Percentiles rank a stretch among this genome's conserved stretches.
Evolutionary conservation across 2,329 filamentous ascomycete genomes (phyloP).

Genomic region (Diaporthe batatas): DNA sequence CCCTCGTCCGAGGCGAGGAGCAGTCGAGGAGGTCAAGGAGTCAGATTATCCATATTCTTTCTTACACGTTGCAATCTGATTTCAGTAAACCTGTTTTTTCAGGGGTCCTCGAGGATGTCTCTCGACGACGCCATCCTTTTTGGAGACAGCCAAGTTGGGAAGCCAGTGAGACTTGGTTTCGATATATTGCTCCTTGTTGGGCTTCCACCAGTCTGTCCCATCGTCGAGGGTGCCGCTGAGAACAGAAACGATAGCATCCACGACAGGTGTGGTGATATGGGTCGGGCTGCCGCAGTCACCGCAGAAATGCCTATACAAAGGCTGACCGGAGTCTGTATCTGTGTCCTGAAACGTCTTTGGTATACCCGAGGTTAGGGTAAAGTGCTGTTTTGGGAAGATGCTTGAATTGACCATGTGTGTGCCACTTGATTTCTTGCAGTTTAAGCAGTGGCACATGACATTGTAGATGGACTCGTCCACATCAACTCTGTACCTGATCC

Average conservation of each 20-base stretch:
- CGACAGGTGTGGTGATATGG: slow-evolving; percentile 31
- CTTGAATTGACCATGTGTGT: slow-evolving; percentile 37
- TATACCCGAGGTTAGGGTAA: slow-evolving; percentile 15
- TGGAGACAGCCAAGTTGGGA: slow-evolving; percentile 16
- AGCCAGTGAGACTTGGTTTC: slow-evolving; percentile 40
- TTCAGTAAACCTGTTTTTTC: slow-evolving; percentile 16
- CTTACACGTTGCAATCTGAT: slow-evolving; percentile 1
- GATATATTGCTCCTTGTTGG: slow-evolving; percentile 36
- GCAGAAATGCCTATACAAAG: slow-evolving; percentile 23
- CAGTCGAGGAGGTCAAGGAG: neutral
- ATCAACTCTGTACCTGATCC: slow-evolving; percentile 31
- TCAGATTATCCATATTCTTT: neutral
- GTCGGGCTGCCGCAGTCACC: slow-evolving; percentile 34
- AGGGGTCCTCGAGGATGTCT: slow-evolving; percentile 24
- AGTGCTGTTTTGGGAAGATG: slow-evolving; percentile 30
- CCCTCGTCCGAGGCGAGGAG: neutral
- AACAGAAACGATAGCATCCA: slow-evolving; percentile 17
- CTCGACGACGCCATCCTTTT: slow-evolving; percentile 32
- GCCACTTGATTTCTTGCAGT: slow-evolving; percentile 38
- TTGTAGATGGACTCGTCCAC: slow-evolving; percentile 20
- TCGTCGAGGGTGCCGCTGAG: slow-evolving; percentile 35
- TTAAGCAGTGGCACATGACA: slow-evolving; percentile 37
- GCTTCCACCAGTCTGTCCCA: slow-evolving; percentile 30
- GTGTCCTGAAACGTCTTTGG: slow-evolving; percentile 27
- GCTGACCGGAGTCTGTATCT: slow-evolving; percentile 17